phyloP scores from a whole-genome alignment of 257 asterid species.

The Jaltomata sinuosa region DNA sequence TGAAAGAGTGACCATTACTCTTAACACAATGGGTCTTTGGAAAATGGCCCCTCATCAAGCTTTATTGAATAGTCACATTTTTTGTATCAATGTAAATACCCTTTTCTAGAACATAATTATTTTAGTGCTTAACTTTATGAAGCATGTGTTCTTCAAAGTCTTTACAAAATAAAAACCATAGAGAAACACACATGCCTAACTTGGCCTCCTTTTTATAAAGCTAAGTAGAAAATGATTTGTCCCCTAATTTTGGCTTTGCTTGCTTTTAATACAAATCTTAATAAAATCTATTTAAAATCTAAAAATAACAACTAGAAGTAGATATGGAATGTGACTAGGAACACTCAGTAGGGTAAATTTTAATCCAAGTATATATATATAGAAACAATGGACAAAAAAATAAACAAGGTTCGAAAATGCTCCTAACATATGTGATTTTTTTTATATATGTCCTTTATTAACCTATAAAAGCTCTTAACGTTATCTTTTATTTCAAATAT shows the following conservation, averaged over 20 bases:
- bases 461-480: neutral
- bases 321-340: neutral
- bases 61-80: neutral
- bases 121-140: neutral
- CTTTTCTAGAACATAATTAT: neutral
- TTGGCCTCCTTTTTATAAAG: neutral
- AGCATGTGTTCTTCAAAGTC: neutral
- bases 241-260: neutral
- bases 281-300: neutral
- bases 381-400: neutral
- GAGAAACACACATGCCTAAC: neutral
- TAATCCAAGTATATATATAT: neutral
- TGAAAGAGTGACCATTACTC: neutral
- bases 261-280: neutral
- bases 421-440: neutral
- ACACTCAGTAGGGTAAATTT: neutral
- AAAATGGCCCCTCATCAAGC: neutral
- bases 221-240: neutral
- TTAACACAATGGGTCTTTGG: neutral
- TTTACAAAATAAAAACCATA: neutral
- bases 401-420: neutral
- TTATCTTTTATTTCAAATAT: neutral
- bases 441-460: neutral
- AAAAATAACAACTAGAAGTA: neutral
- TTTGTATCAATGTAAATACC: neutral